Conservation (phyloP, 345 rosid species). For the Sisymbrium irio region DNA sequence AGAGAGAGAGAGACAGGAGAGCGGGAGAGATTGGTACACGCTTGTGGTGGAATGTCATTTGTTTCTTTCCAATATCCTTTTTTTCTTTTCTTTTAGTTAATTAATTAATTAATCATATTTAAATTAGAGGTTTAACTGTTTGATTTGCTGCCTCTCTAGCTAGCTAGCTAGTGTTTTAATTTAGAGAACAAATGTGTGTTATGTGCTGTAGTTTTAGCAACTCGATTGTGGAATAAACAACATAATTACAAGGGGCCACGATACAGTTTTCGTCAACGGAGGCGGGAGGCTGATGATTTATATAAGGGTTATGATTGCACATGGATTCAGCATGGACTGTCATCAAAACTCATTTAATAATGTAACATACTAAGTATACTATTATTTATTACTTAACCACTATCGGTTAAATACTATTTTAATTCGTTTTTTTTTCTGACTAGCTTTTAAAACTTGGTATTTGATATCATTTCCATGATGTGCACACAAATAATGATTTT, state of each 20-base stretch:
- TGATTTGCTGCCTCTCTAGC: too few species aligned
- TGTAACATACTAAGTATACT: not conserved
- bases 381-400: not conserved
- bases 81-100: not conserved
- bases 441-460: too few species aligned
- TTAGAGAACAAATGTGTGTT: not conserved
- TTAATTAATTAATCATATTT: not conserved
- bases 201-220: not conserved
- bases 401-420: not conserved
- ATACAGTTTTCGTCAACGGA: conserved; percentile 21
- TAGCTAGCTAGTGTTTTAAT: not conserved
- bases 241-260: conserved; percentile 17
- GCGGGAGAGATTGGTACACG: conserved; percentile 32
- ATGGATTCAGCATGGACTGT: conserved; percentile 18
- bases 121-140: not conserved
- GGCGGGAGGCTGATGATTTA: not conserved
- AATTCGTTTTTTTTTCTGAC: not conserved
- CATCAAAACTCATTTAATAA: not conserved
- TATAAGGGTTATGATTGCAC: conserved; percentile 8
- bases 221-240: not conserved
- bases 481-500: too few species aligned
- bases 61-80: conserved; percentile 8
- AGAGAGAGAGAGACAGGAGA: not conserved
- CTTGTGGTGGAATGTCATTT: conserved; percentile 34
- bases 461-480: not conserved